A percentile compares a stretch with the other conserved stretches of the same genome.
Evolutionary conservation across 176 grass and related monocot species (phyloP).

Genomic region (Avena insularis): DNA sequence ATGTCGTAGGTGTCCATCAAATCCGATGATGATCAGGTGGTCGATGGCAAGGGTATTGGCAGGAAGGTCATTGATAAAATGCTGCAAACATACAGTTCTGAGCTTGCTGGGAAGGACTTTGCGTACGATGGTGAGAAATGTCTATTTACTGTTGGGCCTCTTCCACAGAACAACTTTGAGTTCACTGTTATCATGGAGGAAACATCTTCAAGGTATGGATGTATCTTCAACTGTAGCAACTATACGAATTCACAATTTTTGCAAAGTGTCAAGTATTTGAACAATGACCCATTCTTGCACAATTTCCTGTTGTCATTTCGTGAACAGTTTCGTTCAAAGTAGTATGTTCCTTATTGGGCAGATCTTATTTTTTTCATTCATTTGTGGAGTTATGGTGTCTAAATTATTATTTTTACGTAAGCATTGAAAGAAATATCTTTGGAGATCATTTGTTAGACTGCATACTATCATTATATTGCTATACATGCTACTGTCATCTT

Average conservation of each 20-base stretch:
- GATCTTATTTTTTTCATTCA: background rate
- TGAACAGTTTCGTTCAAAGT: slow-evolving; percentile 10
- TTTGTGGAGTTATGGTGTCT: background rate
- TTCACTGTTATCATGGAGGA: slow-evolving; percentile 85
- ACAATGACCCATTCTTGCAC: background rate
- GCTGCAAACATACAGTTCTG: slow-evolving; percentile 76
- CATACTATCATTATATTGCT: slow-evolving; percentile 17
- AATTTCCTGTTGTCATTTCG: slow-evolving; percentile 17
- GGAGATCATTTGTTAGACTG: background rate
- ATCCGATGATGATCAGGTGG: slow-evolving; percentile 68
- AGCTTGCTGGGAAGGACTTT: slow-evolving; percentile 83
- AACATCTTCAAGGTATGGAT: slow-evolving; percentile 64
- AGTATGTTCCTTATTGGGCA: background rate
- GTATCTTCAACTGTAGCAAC: background rate
- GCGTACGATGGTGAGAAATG: slow-evolving; percentile 92
- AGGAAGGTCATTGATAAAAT: slow-evolving; percentile 79
- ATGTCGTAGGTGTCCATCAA: slow-evolving; percentile 68
- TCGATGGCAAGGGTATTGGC: slow-evolving; percentile 70
- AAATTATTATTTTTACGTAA: background rate
- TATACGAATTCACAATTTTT: slow-evolving; percentile 21
- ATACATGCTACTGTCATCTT: background rate
- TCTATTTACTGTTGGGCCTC: slow-evolving; percentile 81
- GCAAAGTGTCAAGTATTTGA: slow-evolving; percentile 10
- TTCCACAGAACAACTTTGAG: slow-evolving; percentile 85
- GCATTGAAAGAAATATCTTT: background rate